phyloP scores from a whole-genome alignment of 495 filamentous ascomycete species.

The Haplographium delicatum region DNA sequence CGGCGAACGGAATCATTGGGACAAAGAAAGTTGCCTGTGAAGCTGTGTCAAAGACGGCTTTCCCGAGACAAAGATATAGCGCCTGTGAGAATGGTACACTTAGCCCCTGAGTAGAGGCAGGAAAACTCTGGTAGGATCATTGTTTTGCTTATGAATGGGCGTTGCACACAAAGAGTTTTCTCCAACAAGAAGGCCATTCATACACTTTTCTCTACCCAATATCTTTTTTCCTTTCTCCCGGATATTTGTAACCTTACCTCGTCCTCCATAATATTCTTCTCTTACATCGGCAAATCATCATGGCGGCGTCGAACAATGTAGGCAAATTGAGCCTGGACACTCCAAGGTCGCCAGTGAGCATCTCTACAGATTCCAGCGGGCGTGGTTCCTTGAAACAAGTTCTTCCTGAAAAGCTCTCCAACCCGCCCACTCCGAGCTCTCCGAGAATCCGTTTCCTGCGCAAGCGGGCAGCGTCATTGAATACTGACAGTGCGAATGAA shows the following conservation, averaged over 20 bases:
- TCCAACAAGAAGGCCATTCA: slow-evolving; percentile 26
- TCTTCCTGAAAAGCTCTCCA: slow-evolving; percentile 14
- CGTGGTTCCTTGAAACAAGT: slow-evolving; percentile 16
- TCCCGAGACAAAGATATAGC: slow-evolving; percentile 28
- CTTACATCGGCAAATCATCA: slow-evolving; percentile 3
- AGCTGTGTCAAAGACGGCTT: slow-evolving; percentile 20
- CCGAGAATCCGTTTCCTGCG: slow-evolving; percentile 27
- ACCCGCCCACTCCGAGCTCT: slow-evolving; percentile 13
- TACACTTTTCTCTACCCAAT: slow-evolving; percentile 10
- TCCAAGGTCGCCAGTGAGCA: slow-evolving; percentile 21
- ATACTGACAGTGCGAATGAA: slow-evolving; percentile 40
- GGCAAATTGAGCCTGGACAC: slow-evolving; percentile 9
- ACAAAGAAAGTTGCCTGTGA: slow-evolving; percentile 21
- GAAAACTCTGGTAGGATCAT: slow-evolving; percentile 23
- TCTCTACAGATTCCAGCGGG: slow-evolving; percentile 21
- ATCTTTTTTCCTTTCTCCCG: slow-evolving; percentile 2
- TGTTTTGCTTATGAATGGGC: slow-evolving; percentile 27
- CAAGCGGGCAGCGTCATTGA: slow-evolving; percentile 45
- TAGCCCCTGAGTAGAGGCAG: slow-evolving; percentile 8
- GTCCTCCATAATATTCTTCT: background rate
- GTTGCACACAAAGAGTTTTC: slow-evolving; percentile 23
- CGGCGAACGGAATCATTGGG: slow-evolving; percentile 14
- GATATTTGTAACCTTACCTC: slow-evolving; percentile 1
- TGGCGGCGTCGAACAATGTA: slow-evolving; percentile 12
- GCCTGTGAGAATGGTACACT: slow-evolving; percentile 23